phyloP scores from a whole-genome alignment of 2,329 filamentous ascomycete genomes.

The Phialocephala sp. region DNA sequence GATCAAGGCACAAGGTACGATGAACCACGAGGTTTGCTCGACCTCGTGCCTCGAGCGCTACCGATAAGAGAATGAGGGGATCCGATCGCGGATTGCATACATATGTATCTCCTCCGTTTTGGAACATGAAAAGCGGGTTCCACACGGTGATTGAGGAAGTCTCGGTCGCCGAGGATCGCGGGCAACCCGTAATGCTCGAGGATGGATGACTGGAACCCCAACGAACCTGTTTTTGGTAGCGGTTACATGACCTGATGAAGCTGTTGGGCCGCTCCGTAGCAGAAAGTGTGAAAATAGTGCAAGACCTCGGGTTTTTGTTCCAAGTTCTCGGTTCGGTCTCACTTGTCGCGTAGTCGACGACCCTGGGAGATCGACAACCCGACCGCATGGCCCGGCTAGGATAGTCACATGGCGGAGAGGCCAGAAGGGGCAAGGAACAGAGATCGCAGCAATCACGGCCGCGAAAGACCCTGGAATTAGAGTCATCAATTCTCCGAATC shows the following conservation, averaged over 20 bases:
- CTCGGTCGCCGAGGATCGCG: background rate
- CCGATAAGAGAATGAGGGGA: constrained; percentile 16
- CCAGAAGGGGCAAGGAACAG: constrained; percentile 2
- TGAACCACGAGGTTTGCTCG: no score
- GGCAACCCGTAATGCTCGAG: background rate
- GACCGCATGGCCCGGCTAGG: background rate
- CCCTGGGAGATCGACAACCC: background rate
- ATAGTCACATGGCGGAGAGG: constrained; percentile 3
- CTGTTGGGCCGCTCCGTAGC: background rate
- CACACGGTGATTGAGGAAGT: background rate
- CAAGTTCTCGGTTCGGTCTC: constrained; percentile 8
- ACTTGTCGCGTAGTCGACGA: background rate
- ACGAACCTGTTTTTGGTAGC: constrained; percentile 2
- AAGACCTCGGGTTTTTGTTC: background rate
- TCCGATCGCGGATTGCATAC: background rate
- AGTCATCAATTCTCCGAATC: constrained; percentile 9
- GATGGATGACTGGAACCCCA: constrained; percentile 6
- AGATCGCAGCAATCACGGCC: constrained; percentile 13
- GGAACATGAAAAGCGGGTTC: background rate
- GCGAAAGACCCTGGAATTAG: background rate
- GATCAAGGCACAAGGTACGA: no score
- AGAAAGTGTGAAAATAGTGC: background rate
- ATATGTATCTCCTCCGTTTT: background rate
- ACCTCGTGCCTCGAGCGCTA: background rate
- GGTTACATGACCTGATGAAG: background rate